These are phyloP conservation scores for Lycium ferocissimum DNA, from an alignment of 257 asterid species.

Conservation along the genomic window DNA sequence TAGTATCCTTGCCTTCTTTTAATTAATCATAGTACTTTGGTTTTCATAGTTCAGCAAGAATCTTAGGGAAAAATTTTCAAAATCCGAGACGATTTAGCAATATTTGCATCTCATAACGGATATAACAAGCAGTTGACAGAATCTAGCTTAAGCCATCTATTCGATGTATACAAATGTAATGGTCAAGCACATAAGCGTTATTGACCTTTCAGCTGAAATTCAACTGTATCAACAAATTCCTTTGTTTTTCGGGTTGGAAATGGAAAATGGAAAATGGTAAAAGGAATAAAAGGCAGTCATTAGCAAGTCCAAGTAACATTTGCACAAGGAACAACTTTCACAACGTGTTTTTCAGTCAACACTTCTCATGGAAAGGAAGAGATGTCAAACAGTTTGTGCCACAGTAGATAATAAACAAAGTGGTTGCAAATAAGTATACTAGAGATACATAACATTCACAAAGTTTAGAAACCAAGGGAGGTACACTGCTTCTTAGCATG, in stretches of 20 bases:
- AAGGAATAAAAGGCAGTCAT: not conserved
- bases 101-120: not conserved
- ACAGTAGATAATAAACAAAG: constrained; percentile 8
- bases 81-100: not conserved
- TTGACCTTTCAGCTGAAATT: not conserved
- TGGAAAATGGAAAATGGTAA: not conserved
- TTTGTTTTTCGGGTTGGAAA: not conserved
- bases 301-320: not conserved
- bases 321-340: constrained; percentile 11
- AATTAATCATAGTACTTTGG: not conserved
- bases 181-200: not conserved
- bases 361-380: not conserved
- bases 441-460: constrained; percentile 27
- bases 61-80: not conserved
- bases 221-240: not conserved
- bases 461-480: constrained; percentile 53
- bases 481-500: constrained; percentile 81
- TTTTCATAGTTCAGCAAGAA: not conserved
- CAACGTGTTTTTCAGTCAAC: not conserved
- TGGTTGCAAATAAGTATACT: constrained; percentile 15
- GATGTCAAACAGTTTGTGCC: not conserved
- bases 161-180: not conserved
- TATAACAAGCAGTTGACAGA: not conserved
- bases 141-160: not conserved
- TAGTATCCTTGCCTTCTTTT: not conserved